Percentiles rank a stretch among this genome's conserved stretches.
Evolutionary conservation across 495 filamentous ascomycete species (phyloP).

Genomic region (Trichoderma orchidacearum): DNA sequence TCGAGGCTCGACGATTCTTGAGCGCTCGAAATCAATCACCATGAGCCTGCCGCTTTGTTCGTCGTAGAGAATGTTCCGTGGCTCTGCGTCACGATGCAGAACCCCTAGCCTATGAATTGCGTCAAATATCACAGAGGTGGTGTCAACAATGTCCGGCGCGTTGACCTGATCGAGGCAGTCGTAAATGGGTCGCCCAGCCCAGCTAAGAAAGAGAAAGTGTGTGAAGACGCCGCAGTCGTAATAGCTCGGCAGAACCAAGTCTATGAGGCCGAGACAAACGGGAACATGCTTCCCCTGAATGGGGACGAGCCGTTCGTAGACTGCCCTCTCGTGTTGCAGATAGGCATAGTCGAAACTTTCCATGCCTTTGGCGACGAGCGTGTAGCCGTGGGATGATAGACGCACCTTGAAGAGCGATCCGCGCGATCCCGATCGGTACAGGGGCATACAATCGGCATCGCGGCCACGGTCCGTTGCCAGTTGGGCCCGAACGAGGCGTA

Average conservation of each 20-base stretch:
- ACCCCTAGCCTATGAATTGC: background rate
- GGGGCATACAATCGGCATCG: background rate
- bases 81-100: background rate
- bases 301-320: too few relatives aligned
- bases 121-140: background rate
- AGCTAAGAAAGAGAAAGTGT: background rate
- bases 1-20: too few relatives aligned
- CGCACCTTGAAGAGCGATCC: background rate
- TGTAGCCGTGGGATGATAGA: background rate
- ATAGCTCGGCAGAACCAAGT: background rate
- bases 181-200: background rate
- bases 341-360: too few relatives aligned
- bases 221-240: background rate
- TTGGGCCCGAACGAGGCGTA: background rate
- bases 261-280: background rate
- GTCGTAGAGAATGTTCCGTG: background rate
- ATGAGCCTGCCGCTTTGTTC: background rate
- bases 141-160: background rate
- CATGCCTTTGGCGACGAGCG: background rate
- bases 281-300: background rate
- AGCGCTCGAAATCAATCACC: background rate
- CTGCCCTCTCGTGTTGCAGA: too few relatives aligned
- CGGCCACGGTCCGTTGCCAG: background rate
- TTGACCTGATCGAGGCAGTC: background rate
- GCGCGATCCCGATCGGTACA: background rate